These are phyloP conservation scores for Auricularia sp. DNA, from an alignment of 768 basidiomycete genomes.

Conservation along the genomic window DNA sequence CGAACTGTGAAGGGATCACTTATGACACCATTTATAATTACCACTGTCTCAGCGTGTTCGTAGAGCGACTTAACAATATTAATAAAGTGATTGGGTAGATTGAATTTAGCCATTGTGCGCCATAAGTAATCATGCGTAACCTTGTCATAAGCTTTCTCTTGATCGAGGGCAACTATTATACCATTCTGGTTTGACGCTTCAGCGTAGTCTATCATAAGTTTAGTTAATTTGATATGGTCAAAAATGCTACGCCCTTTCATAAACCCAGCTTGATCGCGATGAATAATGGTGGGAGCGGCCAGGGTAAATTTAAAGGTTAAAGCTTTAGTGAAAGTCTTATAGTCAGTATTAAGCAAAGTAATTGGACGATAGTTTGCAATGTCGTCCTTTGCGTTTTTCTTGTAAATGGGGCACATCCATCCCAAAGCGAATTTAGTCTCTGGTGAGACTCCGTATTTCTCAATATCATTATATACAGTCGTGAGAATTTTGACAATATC, in stretches of 20 bases:
- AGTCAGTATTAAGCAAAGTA: conserved; percentile 22
- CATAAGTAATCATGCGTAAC: conserved; percentile 14
- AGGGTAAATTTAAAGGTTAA: conserved; percentile 14
- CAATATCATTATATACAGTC: conserved; percentile 38
- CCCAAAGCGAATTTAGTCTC: conserved; percentile 19
- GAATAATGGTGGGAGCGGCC: conserved; percentile 15
- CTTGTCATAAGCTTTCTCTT: conserved; percentile 16
- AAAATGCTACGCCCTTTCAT: conserved; percentile 22
- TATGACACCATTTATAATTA: conserved; percentile 25
- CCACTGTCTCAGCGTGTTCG: conserved; percentile 16
- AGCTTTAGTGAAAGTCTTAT: conserved; percentile 22
- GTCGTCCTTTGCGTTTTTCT: conserved; percentile 21
- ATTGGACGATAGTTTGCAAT: conserved; percentile 16
- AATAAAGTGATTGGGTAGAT: conserved; percentile 12
- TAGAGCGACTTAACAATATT: conserved; percentile 23
- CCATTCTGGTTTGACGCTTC: conserved; percentile 12
- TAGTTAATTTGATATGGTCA: conserved; percentile 23
- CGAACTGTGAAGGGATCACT: conserved; percentile 18
- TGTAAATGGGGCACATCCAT: conserved; percentile 30
- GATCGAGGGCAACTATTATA: conserved; percentile 11
- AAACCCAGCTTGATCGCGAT: conserved; percentile 32
- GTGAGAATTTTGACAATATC: conserved; percentile 14
- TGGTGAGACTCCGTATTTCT: conserved; percentile 13
- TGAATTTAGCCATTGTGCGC: conserved; percentile 4
- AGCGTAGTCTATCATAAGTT: conserved; percentile 11